These are phyloP conservation scores for Fusarium equiseti DNA, from an alignment of 2,329 filamentous ascomycete genomes.

Conservation along the genomic window DNA sequence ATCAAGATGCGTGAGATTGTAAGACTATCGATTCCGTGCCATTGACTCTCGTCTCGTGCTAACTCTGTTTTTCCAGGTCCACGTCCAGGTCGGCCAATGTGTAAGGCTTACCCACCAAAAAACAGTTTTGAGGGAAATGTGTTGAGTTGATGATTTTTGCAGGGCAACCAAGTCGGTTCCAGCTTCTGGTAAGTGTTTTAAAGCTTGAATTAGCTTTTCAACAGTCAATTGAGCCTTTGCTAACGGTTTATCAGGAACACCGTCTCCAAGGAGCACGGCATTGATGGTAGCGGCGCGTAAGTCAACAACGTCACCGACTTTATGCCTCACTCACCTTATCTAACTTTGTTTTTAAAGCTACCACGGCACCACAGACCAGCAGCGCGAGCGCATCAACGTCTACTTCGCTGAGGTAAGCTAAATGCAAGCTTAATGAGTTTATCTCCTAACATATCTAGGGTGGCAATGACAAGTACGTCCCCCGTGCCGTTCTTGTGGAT, in stretches of 20 bases:
- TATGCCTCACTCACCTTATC: not conserved
- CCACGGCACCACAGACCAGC: slow-evolving; percentile 96
- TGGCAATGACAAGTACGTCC: slow-evolving; percentile 98
- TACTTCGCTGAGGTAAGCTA: slow-evolving; percentile 86
- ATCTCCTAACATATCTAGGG: slow-evolving; percentile 66
- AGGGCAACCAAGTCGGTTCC: slow-evolving; percentile 99
- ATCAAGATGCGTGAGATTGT: slow-evolving; percentile 70
- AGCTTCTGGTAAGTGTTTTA: slow-evolving; percentile 78
- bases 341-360: slow-evolving; percentile 54
- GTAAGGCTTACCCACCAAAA: slow-evolving; percentile 70
- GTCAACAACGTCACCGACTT: slow-evolving; percentile 18
- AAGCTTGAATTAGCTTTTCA: not conserved
- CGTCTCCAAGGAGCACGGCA: slow-evolving; percentile 91
- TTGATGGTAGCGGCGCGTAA: slow-evolving; percentile 94
- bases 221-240: not conserved
- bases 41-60: not conserved
- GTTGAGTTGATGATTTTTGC: slow-evolving; percentile 39
- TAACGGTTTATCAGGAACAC: slow-evolving; percentile 64
- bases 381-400: slow-evolving; percentile 99
- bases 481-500: slow-evolving; percentile 98
- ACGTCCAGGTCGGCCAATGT: slow-evolving; percentile 99
- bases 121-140: slow-evolving; percentile 24
- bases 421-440: not conserved
- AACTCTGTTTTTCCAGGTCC: slow-evolving; percentile 73
- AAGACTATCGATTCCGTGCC: slow-evolving; percentile 49